phyloP scores from a whole-genome alignment of 495 filamentous ascomycete species.

The Hypoxylon perforatum region DNA sequence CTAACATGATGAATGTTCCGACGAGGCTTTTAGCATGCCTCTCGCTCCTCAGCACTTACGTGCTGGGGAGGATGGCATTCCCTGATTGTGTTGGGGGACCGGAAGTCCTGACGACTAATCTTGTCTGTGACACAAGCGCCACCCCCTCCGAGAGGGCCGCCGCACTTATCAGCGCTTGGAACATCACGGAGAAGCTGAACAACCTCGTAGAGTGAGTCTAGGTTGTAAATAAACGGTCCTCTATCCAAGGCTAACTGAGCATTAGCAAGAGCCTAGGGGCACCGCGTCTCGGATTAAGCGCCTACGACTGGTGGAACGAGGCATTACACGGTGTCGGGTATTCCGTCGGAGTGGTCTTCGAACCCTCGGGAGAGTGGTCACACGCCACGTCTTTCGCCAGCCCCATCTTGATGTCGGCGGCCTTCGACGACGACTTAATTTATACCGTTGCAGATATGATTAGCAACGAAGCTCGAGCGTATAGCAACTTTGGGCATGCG shows the following conservation, averaged over 20 bases:
- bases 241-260: slow-evolving; percentile 27
- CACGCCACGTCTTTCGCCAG: slow-evolving; percentile 61
- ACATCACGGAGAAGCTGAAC: slow-evolving; percentile 52
- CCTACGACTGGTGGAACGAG: slow-evolving; percentile 66
- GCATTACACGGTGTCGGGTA: slow-evolving; percentile 59
- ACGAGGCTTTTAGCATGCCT: slow-evolving; percentile 5
- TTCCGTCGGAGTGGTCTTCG: slow-evolving; percentile 49
- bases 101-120: slow-evolving; percentile 45
- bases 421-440: slow-evolving; percentile 63
- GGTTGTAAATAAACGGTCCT: neutral
- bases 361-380: slow-evolving; percentile 49
- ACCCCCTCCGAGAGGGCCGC: slow-evolving; percentile 57
- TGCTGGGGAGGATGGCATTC: slow-evolving; percentile 35
- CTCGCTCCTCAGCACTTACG: slow-evolving; percentile 26
- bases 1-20: slow-evolving; percentile 24
- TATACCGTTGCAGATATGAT: slow-evolving; percentile 56
- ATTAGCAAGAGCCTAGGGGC: slow-evolving; percentile 49
- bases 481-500: slow-evolving; percentile 67
- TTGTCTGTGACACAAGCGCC: slow-evolving; percentile 61
- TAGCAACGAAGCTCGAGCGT: slow-evolving; percentile 73
- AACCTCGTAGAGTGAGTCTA: slow-evolving; percentile 53
- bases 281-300: slow-evolving; percentile 52
- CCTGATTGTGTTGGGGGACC: slow-evolving; percentile 51
- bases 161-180: slow-evolving; percentile 55
- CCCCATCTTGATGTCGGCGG: slow-evolving; percentile 56